Evolutionary conservation across 148 eudicot species (phyloP).

Genomic region (Cornus suecica): DNA sequence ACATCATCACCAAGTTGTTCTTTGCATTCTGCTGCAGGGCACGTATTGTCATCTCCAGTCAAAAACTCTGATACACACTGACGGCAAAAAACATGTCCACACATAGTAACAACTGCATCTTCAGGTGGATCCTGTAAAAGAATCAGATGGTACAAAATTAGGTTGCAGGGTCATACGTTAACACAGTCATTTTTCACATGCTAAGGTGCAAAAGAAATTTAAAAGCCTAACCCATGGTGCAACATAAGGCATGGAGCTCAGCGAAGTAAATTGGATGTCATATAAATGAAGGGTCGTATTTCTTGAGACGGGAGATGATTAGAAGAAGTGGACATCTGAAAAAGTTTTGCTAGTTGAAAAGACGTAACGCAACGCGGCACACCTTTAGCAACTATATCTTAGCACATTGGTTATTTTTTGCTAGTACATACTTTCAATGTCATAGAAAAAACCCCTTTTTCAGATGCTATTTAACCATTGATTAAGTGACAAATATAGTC

Average conservation of each 20-base stretch:
- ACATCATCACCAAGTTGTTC: constrained; percentile 71
- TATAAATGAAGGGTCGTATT: no score
- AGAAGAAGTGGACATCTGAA: no score
- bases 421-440: neutral
- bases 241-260: no score
- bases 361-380: no score
- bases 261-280: no score
- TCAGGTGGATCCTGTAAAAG: constrained; percentile 88
- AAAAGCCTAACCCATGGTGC: no score
- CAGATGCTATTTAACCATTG: neutral
- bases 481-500: neutral
- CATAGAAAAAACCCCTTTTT: neutral
- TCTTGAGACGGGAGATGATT: no score
- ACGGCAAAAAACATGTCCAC: constrained; percentile 93
- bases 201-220: no score
- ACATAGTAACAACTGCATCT: constrained; percentile 82
- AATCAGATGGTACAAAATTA: constrained; percentile 17
- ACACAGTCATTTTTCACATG: no score
- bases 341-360: no score
- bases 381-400: no score
- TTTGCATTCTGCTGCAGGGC: constrained; percentile 80
- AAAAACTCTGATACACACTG: constrained; percentile 84
- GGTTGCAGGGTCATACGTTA: neutral
- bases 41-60: constrained; percentile 79
- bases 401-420: neutral